Evolutionary conservation across 139 green algal species (phyloP).

Genomic region (Chlorella sp.): DNA sequence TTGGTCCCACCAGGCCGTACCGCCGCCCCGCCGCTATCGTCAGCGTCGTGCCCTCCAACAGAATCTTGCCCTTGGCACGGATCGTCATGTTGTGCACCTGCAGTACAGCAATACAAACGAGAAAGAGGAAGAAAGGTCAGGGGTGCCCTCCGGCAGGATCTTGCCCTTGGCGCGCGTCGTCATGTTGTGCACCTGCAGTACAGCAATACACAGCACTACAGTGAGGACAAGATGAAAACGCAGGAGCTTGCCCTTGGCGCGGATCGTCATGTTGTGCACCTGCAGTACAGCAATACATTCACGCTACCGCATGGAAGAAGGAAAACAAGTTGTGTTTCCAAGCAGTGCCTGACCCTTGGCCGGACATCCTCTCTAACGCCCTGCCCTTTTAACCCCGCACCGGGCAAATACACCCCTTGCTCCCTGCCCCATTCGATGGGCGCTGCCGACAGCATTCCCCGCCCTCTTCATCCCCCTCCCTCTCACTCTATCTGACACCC

Average conservation of each 20-base stretch:
- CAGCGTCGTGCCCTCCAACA: conserved; percentile 93
- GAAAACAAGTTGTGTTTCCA: no score
- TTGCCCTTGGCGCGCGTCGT: conserved; percentile 96
- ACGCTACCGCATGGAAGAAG: no score
- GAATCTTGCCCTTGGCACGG: conserved; percentile 96
- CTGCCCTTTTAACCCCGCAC: no score
- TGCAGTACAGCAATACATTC: conserved; percentile 43
- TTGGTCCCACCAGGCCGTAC: conserved; percentile 89
- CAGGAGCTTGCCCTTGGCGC: conserved; percentile 97
- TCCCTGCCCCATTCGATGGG: no score
- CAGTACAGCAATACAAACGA: neutral
- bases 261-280: conserved; percentile 96
- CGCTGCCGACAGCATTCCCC: no score
- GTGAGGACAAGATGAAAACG: no score
- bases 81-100: conserved; percentile 97
- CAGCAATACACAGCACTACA: no score
- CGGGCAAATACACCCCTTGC: no score
- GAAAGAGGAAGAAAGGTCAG: conserved; percentile 75
- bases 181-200: conserved; percentile 75
- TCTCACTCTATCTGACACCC: no score
- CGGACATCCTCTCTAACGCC: no score
- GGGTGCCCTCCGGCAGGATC: conserved; percentile 93
- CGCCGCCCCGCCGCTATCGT: conserved; percentile 89
- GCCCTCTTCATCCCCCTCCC: no score
- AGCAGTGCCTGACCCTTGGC: no score